Percentiles rank a stretch among this genome's conserved stretches.
phyloP scores from a whole-genome alignment of 1,284 basidiomycete genomes.

The Vanrija pseudolonga region DNA sequence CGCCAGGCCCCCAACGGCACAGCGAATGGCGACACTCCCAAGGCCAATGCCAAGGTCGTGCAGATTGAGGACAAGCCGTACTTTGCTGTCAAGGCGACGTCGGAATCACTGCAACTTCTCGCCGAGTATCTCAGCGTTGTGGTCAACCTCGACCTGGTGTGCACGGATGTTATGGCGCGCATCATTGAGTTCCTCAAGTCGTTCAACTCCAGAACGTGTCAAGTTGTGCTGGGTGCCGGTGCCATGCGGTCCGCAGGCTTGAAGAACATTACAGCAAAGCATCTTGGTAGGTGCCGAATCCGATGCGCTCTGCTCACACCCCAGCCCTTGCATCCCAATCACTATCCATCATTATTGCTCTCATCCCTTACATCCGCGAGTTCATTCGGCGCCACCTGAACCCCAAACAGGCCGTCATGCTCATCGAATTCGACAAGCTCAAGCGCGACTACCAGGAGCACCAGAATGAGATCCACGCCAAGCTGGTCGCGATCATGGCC shows the following conservation, averaged over 20 bases:
- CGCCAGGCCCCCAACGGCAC: slow-evolving; percentile 7
- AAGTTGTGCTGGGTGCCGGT: slow-evolving; percentile 94
- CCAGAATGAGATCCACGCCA: slow-evolving; percentile 97
- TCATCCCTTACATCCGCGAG: slow-evolving; percentile 94
- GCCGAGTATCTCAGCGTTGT: slow-evolving; percentile 85
- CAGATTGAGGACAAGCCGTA: slow-evolving; percentile 78
- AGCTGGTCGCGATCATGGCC: slow-evolving; percentile 97
- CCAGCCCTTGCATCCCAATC: slow-evolving; percentile 87
- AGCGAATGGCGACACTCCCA: slow-evolving; percentile 6
- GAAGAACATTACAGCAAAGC: slow-evolving; percentile 98
- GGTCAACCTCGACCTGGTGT: slow-evolving; percentile 80
- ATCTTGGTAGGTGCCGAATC: slow-evolving; percentile 54
- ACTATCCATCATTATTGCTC: slow-evolving; percentile 86
- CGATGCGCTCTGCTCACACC: slow-evolving; percentile 34
- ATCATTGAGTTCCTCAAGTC: slow-evolving; percentile 94
- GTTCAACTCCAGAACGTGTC: slow-evolving; percentile 97
- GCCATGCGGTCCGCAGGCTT: slow-evolving; percentile 96
- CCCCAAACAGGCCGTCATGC: slow-evolving; percentile 89
- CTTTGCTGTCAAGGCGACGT: slow-evolving; percentile 81
- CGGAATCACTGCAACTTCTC: slow-evolving; percentile 70
- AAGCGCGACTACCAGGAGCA: slow-evolving; percentile 99
- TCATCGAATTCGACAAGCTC: slow-evolving; percentile 96
- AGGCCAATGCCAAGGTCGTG: slow-evolving; percentile 60
- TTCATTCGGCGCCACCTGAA: slow-evolving; percentile 87
- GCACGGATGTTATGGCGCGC: slow-evolving; percentile 88